These are phyloP conservation scores for Pilatotrama ljubarskyi DNA, from an alignment of 768 basidiomycete genomes.

Conservation along the genomic window DNA sequence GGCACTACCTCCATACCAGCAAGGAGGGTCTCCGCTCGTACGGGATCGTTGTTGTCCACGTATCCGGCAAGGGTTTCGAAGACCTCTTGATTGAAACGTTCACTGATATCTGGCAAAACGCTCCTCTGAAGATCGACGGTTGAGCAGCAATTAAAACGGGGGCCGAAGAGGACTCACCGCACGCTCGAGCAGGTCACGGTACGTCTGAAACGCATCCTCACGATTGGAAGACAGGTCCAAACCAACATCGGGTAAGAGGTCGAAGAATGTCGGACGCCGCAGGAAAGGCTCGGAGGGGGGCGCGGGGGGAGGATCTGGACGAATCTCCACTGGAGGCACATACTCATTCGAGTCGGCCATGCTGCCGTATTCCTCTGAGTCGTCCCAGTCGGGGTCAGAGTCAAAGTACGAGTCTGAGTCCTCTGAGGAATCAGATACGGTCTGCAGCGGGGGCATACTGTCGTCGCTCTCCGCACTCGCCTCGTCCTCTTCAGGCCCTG, in stretches of 20 bases:
- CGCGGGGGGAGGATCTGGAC: background rate
- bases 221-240: no score
- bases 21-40: slow-evolving; percentile 63
- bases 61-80: background rate
- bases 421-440: slow-evolving; percentile 27
- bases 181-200: background rate
- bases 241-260: background rate
- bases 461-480: slow-evolving; percentile 14
- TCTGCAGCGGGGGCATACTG: slow-evolving; percentile 27
- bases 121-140: background rate
- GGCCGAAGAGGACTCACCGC: background rate
- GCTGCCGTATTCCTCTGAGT: background rate
- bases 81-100: background rate
- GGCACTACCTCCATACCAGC: slow-evolving; percentile 65
- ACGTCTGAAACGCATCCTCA: background rate
- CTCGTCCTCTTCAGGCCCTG: background rate
- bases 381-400: slow-evolving; percentile 17
- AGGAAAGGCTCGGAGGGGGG: background rate
- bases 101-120: background rate
- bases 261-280: background rate
- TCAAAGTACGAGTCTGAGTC: slow-evolving; percentile 9
- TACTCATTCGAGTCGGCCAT: slow-evolving; percentile 2
- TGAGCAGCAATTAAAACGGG: background rate
- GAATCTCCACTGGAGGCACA: background rate
- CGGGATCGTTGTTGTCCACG: slow-evolving; percentile 47